These are phyloP conservation scores for Persicaria tinctoria DNA, from an alignment of 148 eudicot genomes.

Conservation along the genomic window DNA sequence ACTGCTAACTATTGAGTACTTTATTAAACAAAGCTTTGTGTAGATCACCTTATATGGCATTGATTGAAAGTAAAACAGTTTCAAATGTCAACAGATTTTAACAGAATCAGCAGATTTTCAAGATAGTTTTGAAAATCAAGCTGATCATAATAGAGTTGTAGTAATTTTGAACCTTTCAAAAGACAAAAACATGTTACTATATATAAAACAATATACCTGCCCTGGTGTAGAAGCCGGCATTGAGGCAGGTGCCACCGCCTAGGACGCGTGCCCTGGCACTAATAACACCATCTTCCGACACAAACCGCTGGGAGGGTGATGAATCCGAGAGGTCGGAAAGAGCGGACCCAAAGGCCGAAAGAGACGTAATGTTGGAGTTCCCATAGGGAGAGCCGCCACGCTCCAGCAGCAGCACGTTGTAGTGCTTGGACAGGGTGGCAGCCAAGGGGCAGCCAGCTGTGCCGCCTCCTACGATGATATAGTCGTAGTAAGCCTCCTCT, in stretches of 20 bases:
- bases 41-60: too few species aligned
- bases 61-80: too few species aligned
- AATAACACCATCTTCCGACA: constrained; percentile 86
- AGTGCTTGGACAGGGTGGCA: constrained; percentile 73
- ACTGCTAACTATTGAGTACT: too few species aligned
- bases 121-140: too few species aligned
- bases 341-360: constrained; percentile 48
- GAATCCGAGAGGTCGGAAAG: constrained; percentile 55
- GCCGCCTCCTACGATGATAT: constrained; percentile 89
- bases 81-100: too few species aligned
- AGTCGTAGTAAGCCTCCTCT: constrained; percentile 61
- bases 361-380: constrained; percentile 70
- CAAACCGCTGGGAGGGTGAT: constrained; percentile 79
- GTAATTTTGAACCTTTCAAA: neutral
- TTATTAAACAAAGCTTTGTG: too few species aligned
- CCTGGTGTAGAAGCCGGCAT: constrained; percentile 85
- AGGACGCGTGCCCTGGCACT: constrained; percentile 76
- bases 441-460: constrained; percentile 83
- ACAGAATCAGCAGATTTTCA: too few species aligned
- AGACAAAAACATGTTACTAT: neutral
- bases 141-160: too few species aligned
- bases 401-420: constrained; percentile 72
- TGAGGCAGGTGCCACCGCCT: constrained; percentile 80
- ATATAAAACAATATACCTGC: constrained; percentile 26
- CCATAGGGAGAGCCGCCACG: constrained; percentile 91